These are phyloP conservation scores for Dactylellina leptospora DNA, from an alignment of 2,329 filamentous ascomycete species.

Conservation along the genomic window DNA sequence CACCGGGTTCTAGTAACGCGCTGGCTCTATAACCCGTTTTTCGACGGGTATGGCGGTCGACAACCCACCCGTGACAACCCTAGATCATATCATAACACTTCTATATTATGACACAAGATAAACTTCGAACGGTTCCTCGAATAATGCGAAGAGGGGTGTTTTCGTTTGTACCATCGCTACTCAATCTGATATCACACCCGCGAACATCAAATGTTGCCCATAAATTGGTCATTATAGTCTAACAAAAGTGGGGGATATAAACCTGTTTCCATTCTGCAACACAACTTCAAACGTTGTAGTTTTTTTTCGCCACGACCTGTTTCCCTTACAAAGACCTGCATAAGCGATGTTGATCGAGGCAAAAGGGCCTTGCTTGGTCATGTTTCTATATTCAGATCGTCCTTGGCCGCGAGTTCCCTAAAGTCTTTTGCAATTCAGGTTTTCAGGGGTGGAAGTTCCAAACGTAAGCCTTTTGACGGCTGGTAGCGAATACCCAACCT, in stretches of 20 bases:
- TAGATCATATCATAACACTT: conserved; percentile 4
- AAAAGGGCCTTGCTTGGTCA: background rate
- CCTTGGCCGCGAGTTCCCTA: background rate
- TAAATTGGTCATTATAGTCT: conserved; percentile 5
- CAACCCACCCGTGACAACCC: background rate
- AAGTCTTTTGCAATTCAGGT: too few relatives aligned
- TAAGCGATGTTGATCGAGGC: conserved; percentile 33
- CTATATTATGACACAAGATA: conserved; percentile 10
- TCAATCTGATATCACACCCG: background rate
- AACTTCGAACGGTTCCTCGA: background rate
- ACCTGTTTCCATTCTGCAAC: conserved; percentile 43
- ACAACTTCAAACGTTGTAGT: conserved; percentile 52
- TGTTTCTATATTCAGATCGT: conserved; percentile 5
- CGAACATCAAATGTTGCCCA: background rate
- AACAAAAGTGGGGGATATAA: conserved; percentile 1
- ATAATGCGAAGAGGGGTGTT: background rate
- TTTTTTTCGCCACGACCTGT: conserved; percentile 16
- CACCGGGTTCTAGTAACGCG: too few relatives aligned
- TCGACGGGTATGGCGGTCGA: background rate
- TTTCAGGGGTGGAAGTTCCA: too few relatives aligned
- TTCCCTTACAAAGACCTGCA: conserved; percentile 46
- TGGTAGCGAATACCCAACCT: too few relatives aligned
- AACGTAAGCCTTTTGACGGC: too few relatives aligned
- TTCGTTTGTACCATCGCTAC: too few relatives aligned
- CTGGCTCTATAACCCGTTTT: background rate